Base-by-base conservation (phyloP, 2,329 filamentous ascomycete species). In the Fusarium poae region DNA sequence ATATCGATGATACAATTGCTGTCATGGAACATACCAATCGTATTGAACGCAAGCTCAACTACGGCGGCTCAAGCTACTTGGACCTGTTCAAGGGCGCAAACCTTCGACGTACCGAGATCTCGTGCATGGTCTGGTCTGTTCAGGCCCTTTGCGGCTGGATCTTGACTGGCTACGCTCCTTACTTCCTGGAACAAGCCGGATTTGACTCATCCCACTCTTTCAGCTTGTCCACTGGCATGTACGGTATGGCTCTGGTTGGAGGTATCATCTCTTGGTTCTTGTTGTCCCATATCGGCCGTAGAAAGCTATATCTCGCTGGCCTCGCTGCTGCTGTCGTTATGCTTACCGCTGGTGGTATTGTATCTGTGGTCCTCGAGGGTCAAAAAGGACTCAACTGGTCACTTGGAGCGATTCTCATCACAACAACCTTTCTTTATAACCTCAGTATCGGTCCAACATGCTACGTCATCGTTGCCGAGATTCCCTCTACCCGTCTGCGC, bases 1-100 rank as follows among this genome's bases (percentile, higher is more conserved):
- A 76, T n/a, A 76, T 77, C 0, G 84, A 85, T 46, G 79, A 85
- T 52, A 82, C 84, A 29, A 67, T 81, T 18, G 74, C 77, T 40
- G 71, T 79, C 46, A 80, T 82, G 74, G 74, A 78, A 16, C 76
- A 81, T 40, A 82, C 81, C 5, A 77, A 81, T 59, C 75, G 79
- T 50, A 71, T 82, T 4, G 83, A 85, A 65, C 77, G 79, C 52
- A 73, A 79, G 42, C 70, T 78, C 49, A 76, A 74, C 6, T 67
- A 71, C 0, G 82, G 81, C 1, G 77, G 77, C 6, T 75, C 71
- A 2, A 62, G 48, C 5, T 72, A 72, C 5, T 4, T 40, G 15
- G 68, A 72, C 20, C 42, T 65, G 6, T 72, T 72, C 44, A 62
- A 58, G 11, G 68, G 74, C 4, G 66, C 68, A 1, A 74, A 76